phyloP scores from a whole-genome alignment of 2,329 filamentous ascomycete species.

The Blastomyces gilchristii region DNA sequence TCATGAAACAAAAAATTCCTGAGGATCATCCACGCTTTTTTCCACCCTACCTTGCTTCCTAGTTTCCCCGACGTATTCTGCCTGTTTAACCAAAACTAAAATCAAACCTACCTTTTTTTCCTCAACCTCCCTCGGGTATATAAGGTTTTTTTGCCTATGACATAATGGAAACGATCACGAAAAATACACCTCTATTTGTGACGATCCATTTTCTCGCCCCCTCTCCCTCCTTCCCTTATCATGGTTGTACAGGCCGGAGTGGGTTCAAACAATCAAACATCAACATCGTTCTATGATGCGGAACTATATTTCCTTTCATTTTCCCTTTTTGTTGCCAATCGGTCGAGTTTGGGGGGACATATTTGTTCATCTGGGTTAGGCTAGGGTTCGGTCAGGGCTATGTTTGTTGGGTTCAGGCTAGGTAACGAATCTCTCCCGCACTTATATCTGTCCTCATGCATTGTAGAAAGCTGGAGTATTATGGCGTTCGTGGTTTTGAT shows the following conservation, averaged over 20 bases:
- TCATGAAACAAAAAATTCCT: neutral
- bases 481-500: neutral
- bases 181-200: neutral
- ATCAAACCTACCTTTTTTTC: neutral
- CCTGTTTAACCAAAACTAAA: neutral
- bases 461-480: slow-evolving; percentile 1
- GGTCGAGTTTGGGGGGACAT: neutral
- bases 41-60: neutral
- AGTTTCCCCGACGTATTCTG: neutral
- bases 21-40: neutral
- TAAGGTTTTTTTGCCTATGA: neutral
- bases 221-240: neutral
- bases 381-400: neutral
- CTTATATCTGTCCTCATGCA: neutral
- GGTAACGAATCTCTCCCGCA: neutral
- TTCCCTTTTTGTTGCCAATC: neutral
- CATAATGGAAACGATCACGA: slow-evolving; percentile 2
- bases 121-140: neutral
- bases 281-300: slow-evolving; percentile 4
- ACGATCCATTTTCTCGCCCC: neutral
- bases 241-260: neutral
- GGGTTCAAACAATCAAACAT: neutral
- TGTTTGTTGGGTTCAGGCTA: neutral
- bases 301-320: neutral
- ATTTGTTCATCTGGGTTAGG: neutral